phyloP scores from a whole-genome alignment of 768 basidiomycete genomes.

The Kwoniella dendrophila region DNA sequence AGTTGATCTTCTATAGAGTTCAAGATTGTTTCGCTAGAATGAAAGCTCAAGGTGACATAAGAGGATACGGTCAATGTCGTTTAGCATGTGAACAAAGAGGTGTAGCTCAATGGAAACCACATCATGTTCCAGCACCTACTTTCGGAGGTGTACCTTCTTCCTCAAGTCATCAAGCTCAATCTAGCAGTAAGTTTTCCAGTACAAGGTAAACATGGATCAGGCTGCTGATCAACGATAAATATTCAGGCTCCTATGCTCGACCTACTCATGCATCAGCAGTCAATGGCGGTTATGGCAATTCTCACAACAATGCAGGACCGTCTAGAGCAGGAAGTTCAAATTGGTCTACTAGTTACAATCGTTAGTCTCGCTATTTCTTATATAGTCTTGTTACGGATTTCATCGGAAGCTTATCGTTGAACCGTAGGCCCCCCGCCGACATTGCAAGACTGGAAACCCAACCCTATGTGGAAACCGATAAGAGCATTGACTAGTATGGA shows the following conservation, averaged over 20 bases:
- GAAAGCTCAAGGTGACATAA: slow-evolving; percentile 13
- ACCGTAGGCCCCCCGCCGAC: slow-evolving; percentile 10
- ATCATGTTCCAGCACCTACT: slow-evolving; percentile 28
- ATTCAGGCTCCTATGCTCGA: not conserved
- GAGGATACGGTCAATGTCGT: slow-evolving; percentile 28
- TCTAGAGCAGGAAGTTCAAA: slow-evolving; percentile 6
- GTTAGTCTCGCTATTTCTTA: not conserved
- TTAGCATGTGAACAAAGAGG: slow-evolving; percentile 35
- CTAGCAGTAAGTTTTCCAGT: slow-evolving; percentile 1
- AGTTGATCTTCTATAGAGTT: slow-evolving; percentile 17
- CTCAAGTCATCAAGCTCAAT: not conserved
- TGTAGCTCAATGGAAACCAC: slow-evolving; percentile 2
- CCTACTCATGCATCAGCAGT: not conserved
- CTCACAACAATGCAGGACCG: slow-evolving; percentile 12
- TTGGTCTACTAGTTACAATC: slow-evolving; percentile 3
- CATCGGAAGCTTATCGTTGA: not conserved
- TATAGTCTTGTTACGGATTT: not conserved
- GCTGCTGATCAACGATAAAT: slow-evolving; percentile 1
- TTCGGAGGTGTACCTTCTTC: slow-evolving; percentile 36
- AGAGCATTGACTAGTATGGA: slow-evolving; percentile 48
- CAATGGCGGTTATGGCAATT: not conserved
- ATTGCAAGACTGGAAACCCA: slow-evolving; percentile 47
- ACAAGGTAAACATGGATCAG: not conserved
- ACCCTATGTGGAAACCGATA: slow-evolving; percentile 53
- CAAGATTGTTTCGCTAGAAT: slow-evolving; percentile 29